Conservation (phyloP, 768 basidiomycete genomes). For the Mycena alexandri region DNA sequence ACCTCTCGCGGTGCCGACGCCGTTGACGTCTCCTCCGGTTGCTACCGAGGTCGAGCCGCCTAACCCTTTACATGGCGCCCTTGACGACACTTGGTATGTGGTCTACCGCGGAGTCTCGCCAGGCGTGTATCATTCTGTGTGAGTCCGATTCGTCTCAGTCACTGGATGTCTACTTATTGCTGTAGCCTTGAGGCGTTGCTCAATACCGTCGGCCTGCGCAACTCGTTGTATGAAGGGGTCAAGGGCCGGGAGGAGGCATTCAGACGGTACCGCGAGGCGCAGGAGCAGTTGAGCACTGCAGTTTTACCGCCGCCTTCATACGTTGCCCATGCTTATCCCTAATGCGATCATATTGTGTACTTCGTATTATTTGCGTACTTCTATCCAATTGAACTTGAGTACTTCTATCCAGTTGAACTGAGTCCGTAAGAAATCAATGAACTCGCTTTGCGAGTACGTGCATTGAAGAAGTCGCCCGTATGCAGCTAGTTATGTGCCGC, state of each 20-base stretch:
- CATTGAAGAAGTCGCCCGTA: too few relatives aligned
- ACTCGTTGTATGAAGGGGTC: not conserved
- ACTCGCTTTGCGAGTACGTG: too few relatives aligned
- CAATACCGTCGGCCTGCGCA: not conserved
- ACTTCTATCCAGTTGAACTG: too few relatives aligned
- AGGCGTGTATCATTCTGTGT: conserved; percentile 11
- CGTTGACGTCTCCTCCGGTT: not conserved
- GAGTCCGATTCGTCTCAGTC: not conserved
- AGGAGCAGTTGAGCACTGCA: not conserved
- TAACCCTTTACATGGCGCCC: not conserved
- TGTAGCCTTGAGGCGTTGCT: not conserved
- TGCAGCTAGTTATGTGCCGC: too few relatives aligned
- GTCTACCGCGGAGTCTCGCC: conserved; percentile 7
- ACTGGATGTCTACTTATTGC: too few relatives aligned
- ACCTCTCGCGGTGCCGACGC: not conserved
- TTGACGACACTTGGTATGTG: conserved; percentile 2
- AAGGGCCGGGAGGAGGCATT: not conserved
- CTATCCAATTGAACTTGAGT: too few relatives aligned
- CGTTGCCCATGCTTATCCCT: not conserved
- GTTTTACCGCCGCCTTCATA: not conserved
- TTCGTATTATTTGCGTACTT: too few relatives aligned
- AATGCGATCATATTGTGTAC: not conserved
- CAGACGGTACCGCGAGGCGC: not conserved
- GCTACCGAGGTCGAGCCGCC: not conserved
- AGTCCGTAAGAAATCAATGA: too few relatives aligned